A percentile compares a stretch with the other conserved stretches of the same genome.
Conservation (phyloP, 2,329 filamentous ascomycete species). For the Hypoxylon sp. region DNA sequence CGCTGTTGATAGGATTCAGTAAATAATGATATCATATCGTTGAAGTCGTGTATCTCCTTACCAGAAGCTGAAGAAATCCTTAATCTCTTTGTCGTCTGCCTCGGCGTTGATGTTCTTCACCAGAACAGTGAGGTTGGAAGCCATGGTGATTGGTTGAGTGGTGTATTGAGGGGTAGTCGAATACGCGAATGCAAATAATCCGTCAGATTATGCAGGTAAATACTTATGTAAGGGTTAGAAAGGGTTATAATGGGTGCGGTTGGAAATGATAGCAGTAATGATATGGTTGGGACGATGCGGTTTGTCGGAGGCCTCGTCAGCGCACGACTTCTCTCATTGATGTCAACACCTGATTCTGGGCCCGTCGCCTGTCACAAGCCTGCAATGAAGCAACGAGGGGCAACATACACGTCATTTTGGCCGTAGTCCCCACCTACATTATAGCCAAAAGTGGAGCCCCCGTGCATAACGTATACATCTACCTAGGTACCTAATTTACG, state of each 20-base stretch:
- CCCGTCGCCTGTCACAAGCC: slow-evolving; percentile 34
- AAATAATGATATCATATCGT: slow-evolving; percentile 14
- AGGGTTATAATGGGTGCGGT: neutral
- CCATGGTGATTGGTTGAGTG: slow-evolving; percentile 61
- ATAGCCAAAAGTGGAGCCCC: no score
- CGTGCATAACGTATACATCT: no score
- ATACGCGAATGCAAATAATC: slow-evolving; percentile 18
- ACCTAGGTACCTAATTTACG: no score
- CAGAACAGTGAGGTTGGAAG: slow-evolving; percentile 77
- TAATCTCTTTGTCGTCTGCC: slow-evolving; percentile 91
- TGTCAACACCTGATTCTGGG: slow-evolving; percentile 23
- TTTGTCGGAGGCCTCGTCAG: slow-evolving; percentile 31
- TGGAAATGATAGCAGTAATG: slow-evolving; percentile 5
- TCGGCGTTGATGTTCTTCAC: slow-evolving; percentile 89
- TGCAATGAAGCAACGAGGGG: slow-evolving; percentile 38
- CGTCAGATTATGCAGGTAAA: slow-evolving; percentile 16
- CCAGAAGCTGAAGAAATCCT: slow-evolving; percentile 98
- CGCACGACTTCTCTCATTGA: slow-evolving; percentile 24
- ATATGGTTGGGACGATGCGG: slow-evolving; percentile 1
- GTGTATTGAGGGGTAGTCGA: slow-evolving; percentile 25
- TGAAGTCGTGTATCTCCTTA: slow-evolving; percentile 59
- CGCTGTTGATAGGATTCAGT: slow-evolving; percentile 69
- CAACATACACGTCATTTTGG: slow-evolving; percentile 46
- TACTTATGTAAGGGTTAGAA: slow-evolving; percentile 15
- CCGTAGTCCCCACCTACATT: slow-evolving; percentile 18